Evolutionary conservation across 768 basidiomycete genomes (phyloP).

Genomic region (Boletus edulis): DNA sequence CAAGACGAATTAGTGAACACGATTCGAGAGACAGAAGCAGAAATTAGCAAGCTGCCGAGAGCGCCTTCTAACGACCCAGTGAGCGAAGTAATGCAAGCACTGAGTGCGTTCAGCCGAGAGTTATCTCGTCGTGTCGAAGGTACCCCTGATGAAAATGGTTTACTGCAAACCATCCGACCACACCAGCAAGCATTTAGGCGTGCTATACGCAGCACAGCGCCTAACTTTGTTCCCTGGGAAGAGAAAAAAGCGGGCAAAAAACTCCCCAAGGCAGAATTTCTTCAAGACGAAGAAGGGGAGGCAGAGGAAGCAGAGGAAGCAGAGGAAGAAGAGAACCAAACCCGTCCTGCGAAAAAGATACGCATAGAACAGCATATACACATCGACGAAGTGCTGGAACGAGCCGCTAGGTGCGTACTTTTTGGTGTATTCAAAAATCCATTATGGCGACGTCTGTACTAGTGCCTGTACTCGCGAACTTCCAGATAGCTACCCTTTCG

Average conservation of each 20-base stretch:
- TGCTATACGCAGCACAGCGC: conserved; percentile 31
- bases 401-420: conserved; percentile 15
- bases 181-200: conserved; percentile 44
- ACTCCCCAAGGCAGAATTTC: neutral
- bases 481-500: conserved; percentile 60
- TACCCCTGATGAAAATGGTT: conserved; percentile 34
- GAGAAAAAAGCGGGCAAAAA: neutral
- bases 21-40: conserved; percentile 36
- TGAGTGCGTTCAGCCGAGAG: neutral
- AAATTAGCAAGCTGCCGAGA: neutral
- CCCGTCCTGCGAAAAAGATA: neutral
- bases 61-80: neutral
- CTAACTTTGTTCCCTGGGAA: neutral
- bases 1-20: conserved; percentile 51
- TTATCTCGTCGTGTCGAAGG: neutral
- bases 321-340: neutral
- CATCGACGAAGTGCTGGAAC: conserved; percentile 50
- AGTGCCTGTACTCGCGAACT: conserved; percentile 61
- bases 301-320: neutral
- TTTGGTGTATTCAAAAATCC: neutral
- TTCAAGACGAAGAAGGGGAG: neutral
- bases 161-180: conserved; percentile 53
- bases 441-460: neutral
- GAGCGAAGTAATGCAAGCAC: neutral
- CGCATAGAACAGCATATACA: conserved; percentile 21